Evolutionary conservation across 768 basidiomycete genomes (phyloP).

Genomic region (Filobasidium floriforme): DNA sequence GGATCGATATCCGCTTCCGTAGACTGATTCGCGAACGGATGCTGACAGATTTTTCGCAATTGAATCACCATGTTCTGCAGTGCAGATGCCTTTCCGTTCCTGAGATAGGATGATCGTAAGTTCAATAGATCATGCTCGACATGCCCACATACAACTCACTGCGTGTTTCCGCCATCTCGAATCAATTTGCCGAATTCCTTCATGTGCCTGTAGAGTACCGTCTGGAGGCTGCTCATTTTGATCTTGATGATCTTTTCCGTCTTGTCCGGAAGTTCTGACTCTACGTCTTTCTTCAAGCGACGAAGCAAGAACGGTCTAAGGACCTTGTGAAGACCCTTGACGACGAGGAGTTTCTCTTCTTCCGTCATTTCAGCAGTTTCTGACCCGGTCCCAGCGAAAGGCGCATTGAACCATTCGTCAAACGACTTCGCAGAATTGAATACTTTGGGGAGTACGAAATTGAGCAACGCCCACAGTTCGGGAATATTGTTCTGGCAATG

Average conservation of each 20-base stretch:
- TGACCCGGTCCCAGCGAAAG: slow-evolving; percentile 89
- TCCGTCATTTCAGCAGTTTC: slow-evolving; percentile 99
- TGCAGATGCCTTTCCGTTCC: slow-evolving; percentile 30
- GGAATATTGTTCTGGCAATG: slow-evolving; percentile 42
- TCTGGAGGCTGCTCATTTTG: slow-evolving; percentile 85
- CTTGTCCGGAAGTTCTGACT: slow-evolving; percentile 90
- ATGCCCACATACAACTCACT: slow-evolving; percentile 26
- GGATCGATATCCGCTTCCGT: slow-evolving; percentile 89
- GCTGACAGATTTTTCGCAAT: slow-evolving; percentile 94
- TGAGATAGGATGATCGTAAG: background rate
- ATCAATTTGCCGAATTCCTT: slow-evolving; percentile 85
- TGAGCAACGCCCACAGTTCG: slow-evolving; percentile 49
- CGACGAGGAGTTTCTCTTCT: slow-evolving; percentile 97
- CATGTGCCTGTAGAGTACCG: slow-evolving; percentile 91
- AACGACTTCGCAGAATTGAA: slow-evolving; percentile 99
- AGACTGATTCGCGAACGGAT: slow-evolving; percentile 90
- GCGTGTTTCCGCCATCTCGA: slow-evolving; percentile 56
- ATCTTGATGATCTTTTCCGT: slow-evolving; percentile 97
- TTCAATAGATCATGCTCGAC: background rate
- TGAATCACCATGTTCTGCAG: slow-evolving; percentile 88
- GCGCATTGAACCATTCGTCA: slow-evolving; percentile 99
- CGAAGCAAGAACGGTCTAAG: slow-evolving; percentile 87
- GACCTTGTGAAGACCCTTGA: slow-evolving; percentile 92
- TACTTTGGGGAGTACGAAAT: slow-evolving; percentile 65
- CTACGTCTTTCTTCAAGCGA: slow-evolving; percentile 91